Percentiles rank a stretch among this genome's conserved stretches.
phyloP scores from a whole-genome alignment of 805 yeast genomes.

The Candida nanaspora region DNA sequence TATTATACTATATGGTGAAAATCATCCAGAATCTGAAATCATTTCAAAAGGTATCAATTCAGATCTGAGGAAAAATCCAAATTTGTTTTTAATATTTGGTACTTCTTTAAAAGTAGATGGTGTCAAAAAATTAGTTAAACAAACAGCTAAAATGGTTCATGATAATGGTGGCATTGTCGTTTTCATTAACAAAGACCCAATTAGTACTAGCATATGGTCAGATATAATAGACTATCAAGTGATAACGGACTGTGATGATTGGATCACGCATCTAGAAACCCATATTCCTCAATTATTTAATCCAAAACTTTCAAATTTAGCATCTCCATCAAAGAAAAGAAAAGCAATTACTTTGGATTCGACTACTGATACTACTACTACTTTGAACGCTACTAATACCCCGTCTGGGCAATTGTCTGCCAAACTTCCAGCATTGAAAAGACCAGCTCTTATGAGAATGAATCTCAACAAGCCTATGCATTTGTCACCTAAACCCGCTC shows the following conservation, averaged over 20 bases:
- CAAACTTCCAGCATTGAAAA: slow-evolving; percentile 1
- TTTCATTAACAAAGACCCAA: slow-evolving; percentile 62
- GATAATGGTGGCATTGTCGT: slow-evolving; percentile 75
- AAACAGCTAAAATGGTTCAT: slow-evolving; percentile 62
- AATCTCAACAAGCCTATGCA: background rate
- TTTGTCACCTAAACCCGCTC: background rate
- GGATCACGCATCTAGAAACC: slow-evolving; percentile 50
- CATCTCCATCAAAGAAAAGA: slow-evolving; percentile 3
- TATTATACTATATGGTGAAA: slow-evolving; percentile 88
- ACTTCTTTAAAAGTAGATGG: slow-evolving; percentile 91
- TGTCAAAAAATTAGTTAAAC: slow-evolving; percentile 68
- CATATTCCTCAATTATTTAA: slow-evolving; percentile 56
- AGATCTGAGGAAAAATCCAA: slow-evolving; percentile 67
- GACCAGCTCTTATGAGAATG: slow-evolving; percentile 4
- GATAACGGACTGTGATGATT: slow-evolving; percentile 72
- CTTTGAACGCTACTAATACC: no score
- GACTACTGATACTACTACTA: no score
- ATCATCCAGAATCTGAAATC: slow-evolving; percentile 81
- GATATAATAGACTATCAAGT: slow-evolving; percentile 73
- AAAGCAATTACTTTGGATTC: background rate
- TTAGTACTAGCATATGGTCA: slow-evolving; percentile 61
- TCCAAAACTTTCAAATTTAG: slow-evolving; percentile 3
- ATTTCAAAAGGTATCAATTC: slow-evolving; percentile 61
- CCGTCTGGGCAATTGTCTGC: background rate
- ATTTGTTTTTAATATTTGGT: slow-evolving; percentile 80